Percentiles rank a stretch among this genome's conserved stretches.
Conservation (phyloP, 2,329 filamentous ascomycete species). For the Pseudogymnoascus sp. region DNA sequence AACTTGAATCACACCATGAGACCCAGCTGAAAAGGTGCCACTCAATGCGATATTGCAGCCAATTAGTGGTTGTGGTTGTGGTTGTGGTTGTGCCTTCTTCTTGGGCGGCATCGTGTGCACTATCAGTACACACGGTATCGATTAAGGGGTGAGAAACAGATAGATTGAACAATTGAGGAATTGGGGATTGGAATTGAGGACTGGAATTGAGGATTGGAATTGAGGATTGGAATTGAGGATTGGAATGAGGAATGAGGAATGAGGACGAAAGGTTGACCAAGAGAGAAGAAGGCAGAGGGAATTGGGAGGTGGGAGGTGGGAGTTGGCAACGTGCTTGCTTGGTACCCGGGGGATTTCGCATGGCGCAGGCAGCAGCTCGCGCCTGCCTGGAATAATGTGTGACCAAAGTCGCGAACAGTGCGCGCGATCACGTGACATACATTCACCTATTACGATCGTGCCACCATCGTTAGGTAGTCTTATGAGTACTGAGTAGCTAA, state of each 20-base stretch:
- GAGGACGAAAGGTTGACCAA: neutral
- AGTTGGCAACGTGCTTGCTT: neutral
- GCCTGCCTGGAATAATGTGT: neutral
- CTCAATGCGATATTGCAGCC: slow-evolving; percentile 51
- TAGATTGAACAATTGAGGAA: neutral
- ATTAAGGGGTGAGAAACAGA: neutral
- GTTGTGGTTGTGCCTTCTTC: slow-evolving; percentile 18
- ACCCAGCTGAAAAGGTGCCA: slow-evolving; percentile 51
- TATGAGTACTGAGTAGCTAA: too few species aligned
- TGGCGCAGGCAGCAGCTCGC: neutral
- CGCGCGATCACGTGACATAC: neutral
- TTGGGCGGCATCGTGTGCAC: slow-evolving; percentile 8
- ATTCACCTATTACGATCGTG: neutral
- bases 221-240: neutral
- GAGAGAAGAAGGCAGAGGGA: neutral
- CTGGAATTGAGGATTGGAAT: neutral
- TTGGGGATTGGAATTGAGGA: neutral
- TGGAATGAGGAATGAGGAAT: neutral
- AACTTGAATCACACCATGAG: slow-evolving; percentile 36
- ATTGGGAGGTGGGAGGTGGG: neutral
- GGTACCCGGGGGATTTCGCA: neutral
- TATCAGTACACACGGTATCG: neutral
- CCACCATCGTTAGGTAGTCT: too few species aligned
- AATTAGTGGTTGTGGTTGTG: slow-evolving; percentile 39
- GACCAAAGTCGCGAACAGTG: neutral